phyloP scores from a whole-genome alignment of 257 asterid species.

The Solanum pimpinellifolium region DNA sequence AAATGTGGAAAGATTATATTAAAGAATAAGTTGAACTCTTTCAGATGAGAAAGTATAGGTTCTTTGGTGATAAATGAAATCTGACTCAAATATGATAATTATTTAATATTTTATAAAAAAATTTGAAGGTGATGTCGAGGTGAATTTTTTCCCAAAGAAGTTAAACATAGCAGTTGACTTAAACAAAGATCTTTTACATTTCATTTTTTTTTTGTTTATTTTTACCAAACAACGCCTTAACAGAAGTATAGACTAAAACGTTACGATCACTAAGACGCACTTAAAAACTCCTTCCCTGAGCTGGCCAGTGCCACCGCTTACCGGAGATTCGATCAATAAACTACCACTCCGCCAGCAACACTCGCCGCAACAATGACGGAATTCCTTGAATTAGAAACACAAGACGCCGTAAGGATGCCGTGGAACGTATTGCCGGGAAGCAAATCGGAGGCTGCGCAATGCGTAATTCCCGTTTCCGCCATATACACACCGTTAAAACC shows the following conservation, averaged over 20 bases:
- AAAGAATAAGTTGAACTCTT: no score
- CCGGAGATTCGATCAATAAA: background rate
- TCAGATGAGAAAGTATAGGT: no score
- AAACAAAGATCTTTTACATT: background rate
- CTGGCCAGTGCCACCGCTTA: background rate
- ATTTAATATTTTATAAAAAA: background rate
- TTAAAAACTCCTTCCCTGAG: background rate
- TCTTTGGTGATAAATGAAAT: no score
- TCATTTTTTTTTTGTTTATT: background rate
- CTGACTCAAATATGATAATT: background rate
- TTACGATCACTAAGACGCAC: background rate
- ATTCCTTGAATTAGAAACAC: slow-evolving; percentile 63
- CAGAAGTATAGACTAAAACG: background rate
- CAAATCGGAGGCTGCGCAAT: slow-evolving; percentile 77
- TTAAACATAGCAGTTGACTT: background rate
- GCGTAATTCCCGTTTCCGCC: slow-evolving; percentile 88
- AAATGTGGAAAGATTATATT: no score
- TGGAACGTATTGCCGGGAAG: slow-evolving; percentile 98
- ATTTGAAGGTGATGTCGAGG: background rate
- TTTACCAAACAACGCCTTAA: background rate
- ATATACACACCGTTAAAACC: slow-evolving; percentile 83
- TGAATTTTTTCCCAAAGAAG: background rate
- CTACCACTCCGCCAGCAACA: background rate
- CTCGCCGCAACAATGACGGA: slow-evolving; percentile 52
- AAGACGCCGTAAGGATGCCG: slow-evolving; percentile 91